These are phyloP conservation scores for Diaporthe amygdali DNA, from an alignment of 2,329 filamentous ascomycete genomes.

Conservation along the genomic window DNA sequence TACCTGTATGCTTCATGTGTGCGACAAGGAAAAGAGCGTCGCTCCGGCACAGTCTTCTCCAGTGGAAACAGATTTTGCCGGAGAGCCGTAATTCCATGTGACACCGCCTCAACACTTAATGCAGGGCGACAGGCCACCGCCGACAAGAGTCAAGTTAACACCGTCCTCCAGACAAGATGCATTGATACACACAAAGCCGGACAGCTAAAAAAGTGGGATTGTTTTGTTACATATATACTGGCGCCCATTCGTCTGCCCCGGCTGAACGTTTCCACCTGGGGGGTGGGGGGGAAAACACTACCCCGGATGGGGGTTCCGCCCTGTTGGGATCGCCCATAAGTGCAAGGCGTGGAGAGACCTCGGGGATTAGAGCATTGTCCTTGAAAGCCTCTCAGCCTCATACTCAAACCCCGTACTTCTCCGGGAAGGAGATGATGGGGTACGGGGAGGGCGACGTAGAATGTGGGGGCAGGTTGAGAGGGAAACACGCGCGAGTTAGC, in stretches of 20 bases:
- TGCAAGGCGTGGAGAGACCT: constrained; percentile 1
- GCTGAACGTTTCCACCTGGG: not conserved
- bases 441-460: not conserved
- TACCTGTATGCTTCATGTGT: not conserved
- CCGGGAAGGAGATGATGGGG: not conserved
- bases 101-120: not conserved
- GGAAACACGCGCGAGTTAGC: not conserved
- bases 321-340: not conserved
- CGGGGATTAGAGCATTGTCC: not conserved
- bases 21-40: not conserved
- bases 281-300: constrained; percentile 3
- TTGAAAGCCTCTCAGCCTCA: not conserved
- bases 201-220: not conserved
- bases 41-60: not conserved
- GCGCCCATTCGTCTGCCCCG: not conserved
- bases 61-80: not conserved
- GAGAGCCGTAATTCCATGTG: not conserved
- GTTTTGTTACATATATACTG: not conserved
- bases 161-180: not conserved
- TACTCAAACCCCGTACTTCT: not conserved
- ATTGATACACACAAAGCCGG: not conserved
- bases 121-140: not conserved
- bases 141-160: not conserved
- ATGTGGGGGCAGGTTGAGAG: not conserved
- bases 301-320: not conserved